Evolutionary conservation across 371 early-diverging fungal species (phyloP).

Genomic region (Blastocladiella emersonii): DNA sequence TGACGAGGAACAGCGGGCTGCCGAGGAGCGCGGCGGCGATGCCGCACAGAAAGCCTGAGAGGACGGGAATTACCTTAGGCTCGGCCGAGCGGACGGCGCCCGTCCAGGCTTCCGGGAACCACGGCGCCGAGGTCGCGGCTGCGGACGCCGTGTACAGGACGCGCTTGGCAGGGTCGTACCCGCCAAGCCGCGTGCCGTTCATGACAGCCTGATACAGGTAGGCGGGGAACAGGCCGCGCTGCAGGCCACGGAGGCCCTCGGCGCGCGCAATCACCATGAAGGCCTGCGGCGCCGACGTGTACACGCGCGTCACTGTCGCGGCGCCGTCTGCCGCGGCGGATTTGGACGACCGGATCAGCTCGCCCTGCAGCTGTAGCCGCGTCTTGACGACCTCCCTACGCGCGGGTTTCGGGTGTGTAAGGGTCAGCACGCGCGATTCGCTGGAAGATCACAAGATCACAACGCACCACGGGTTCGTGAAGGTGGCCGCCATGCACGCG

Average conservation of each 20-base stretch:
- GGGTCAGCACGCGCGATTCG: background rate
- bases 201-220: slow-evolving; percentile 83
- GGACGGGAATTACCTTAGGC: slow-evolving; percentile 17
- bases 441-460: too few relatives aligned
- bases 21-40: slow-evolving; percentile 69
- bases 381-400: slow-evolving; percentile 75
- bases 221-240: slow-evolving; percentile 79
- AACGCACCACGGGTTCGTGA: slow-evolving; percentile 88
- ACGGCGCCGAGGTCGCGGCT: background rate
- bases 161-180: slow-evolving; percentile 55
- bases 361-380: slow-evolving; percentile 89
- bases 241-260: slow-evolving; percentile 77
- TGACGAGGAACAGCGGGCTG: slow-evolving; percentile 80
- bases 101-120: background rate
- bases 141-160: background rate
- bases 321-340: slow-evolving; percentile 12
- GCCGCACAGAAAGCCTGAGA: slow-evolving; percentile 57
- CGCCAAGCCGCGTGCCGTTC: slow-evolving; percentile 83
- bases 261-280: slow-evolving; percentile 55
- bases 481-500: slow-evolving; percentile 81
- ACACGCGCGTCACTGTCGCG: slow-evolving; percentile 39
- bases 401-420: background rate
- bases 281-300: slow-evolving; percentile 64
- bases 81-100: slow-evolving; percentile 5
- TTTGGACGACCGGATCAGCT: slow-evolving; percentile 34